Evolutionary conservation across 805 yeast genomes (phyloP).

Genomic region (Kuraishia ogatae): DNA sequence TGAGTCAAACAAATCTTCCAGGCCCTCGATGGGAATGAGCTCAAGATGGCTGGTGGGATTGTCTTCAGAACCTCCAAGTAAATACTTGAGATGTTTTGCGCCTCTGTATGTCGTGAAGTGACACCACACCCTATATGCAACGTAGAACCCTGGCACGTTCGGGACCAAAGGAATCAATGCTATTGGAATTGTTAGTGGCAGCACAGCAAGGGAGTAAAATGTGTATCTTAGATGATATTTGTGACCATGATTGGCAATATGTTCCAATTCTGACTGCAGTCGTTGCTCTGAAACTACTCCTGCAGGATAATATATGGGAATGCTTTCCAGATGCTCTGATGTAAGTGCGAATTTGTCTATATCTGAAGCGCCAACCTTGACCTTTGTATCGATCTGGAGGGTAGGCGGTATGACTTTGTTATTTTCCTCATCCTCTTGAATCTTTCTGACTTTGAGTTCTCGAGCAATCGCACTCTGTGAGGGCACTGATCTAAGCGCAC

Average conservation of each 20-base stretch:
- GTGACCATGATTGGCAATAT: conserved; percentile 34
- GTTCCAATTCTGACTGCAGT: conserved; percentile 29
- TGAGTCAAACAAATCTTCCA: conserved; percentile 18
- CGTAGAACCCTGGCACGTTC: conserved; percentile 84
- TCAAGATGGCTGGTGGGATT: conserved; percentile 22
- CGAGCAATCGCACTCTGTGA: conserved; percentile 51
- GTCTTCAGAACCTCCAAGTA: conserved; percentile 31
- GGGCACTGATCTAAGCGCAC: conserved; percentile 69
- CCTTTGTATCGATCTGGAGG: conserved; percentile 3
- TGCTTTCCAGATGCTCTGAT: conserved; percentile 20
- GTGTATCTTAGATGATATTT: conserved; percentile 49
- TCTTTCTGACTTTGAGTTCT: conserved; percentile 26
- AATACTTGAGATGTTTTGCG: conserved; percentile 52
- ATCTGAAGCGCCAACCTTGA: background rate
- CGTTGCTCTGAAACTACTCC: conserved; percentile 19
- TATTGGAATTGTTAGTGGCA: conserved; percentile 77
- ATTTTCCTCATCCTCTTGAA: conserved; percentile 12
- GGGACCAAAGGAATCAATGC: conserved; percentile 83
- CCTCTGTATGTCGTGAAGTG: conserved; percentile 75
- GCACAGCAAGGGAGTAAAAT: conserved; percentile 40
- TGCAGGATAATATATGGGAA: conserved; percentile 46
- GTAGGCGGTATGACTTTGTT: background rate
- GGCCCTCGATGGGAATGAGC: conserved; percentile 19
- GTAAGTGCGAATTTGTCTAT: conserved; percentile 7
- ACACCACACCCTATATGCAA: conserved; percentile 76